A percentile compares a stretch with the other conserved stretches of the same genome.
Conservation (phyloP, 257 asterid species). For the Solanum bulbocastanum region DNA sequence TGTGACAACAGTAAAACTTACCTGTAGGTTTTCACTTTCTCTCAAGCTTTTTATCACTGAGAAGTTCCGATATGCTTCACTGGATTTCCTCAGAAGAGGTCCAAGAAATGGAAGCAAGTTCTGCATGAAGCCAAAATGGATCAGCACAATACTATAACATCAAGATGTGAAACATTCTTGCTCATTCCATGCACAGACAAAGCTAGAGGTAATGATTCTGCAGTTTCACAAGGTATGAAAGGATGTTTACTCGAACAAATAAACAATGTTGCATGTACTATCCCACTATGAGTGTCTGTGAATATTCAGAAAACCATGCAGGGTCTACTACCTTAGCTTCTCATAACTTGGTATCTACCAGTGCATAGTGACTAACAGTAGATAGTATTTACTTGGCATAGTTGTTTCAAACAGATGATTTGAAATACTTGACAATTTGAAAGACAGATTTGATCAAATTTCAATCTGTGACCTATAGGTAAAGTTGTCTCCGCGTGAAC, state of each 20-base stretch:
- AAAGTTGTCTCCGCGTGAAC: not conserved
- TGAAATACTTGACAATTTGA: not conserved
- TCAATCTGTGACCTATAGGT: not conserved
- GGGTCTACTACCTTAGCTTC: not conserved
- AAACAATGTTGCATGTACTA: not conserved
- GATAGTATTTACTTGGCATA: not conserved
- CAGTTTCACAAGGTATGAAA: not conserved
- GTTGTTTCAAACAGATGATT: not conserved
- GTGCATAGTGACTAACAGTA: not conserved
- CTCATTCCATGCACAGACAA: not conserved
- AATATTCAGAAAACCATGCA: not conserved
- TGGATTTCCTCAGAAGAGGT: constrained; percentile 86
- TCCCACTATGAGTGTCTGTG: not conserved
- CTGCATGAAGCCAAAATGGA: constrained; percentile 33
- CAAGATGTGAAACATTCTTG: not conserved
- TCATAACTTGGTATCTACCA: not conserved
- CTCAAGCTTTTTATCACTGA: constrained; percentile 85
- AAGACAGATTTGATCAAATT: not conserved
- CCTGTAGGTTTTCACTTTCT: constrained; percentile 93
- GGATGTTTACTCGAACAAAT: not conserved
- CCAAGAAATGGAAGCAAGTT: constrained; percentile 87
- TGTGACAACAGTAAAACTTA: constrained; percentile 11
- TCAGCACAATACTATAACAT: not conserved
- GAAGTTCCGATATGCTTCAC: constrained; percentile 77
- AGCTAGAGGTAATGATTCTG: not conserved